These are phyloP conservation scores for Thelonectria olida DNA, from an alignment of 2,329 filamentous ascomycete genomes.

Conservation along the genomic window DNA sequence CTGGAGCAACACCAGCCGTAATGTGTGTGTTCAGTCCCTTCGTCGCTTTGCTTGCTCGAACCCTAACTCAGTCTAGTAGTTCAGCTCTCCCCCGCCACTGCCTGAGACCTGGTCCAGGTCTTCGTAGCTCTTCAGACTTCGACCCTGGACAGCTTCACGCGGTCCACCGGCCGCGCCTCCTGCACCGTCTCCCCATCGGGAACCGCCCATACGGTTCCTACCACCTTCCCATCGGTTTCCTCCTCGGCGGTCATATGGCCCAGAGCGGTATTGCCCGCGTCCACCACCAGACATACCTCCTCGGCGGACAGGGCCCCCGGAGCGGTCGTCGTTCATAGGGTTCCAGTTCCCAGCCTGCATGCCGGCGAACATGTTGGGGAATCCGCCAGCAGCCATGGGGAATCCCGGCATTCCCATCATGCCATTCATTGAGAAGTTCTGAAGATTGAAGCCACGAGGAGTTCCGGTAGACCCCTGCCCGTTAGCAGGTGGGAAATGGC, in stretches of 20 bases:
- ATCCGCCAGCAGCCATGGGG: conserved; percentile 57
- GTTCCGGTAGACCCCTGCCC: conserved; percentile 83
- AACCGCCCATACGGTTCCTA: conserved; percentile 59
- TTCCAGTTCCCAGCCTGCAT: conserved; percentile 61
- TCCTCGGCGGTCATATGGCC: conserved; percentile 77
- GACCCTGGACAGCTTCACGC: conserved; percentile 88
- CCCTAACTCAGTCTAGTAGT: conserved; percentile 70
- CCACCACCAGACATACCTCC: conserved; percentile 64
- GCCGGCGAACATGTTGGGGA: conserved; percentile 64
- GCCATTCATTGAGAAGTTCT: conserved; percentile 71
- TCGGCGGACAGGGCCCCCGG: conserved; percentile 74
- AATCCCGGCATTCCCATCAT: conserved; percentile 71
- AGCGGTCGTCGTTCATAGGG: conserved; percentile 63
- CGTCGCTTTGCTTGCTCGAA: neutral
- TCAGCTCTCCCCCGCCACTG: conserved; percentile 82
- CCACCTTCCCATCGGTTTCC: conserved; percentile 63
- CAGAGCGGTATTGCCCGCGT: conserved; percentile 68
- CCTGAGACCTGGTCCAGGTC: conserved; percentile 89
- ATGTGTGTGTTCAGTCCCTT: conserved; percentile 1
- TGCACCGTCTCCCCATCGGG: conserved; percentile 79
- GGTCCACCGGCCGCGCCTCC: conserved; percentile 83
- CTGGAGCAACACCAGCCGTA: conserved; percentile 15
- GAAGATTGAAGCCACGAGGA: conserved; percentile 89
- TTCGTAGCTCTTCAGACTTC: conserved; percentile 96
- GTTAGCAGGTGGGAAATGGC: conserved; percentile 87